Evolutionary conservation across 2,329 filamentous ascomycete genomes (phyloP), one percentile per base, ranked within the genome.

Genomic region (Trichoderma arundinaceum): DNA sequence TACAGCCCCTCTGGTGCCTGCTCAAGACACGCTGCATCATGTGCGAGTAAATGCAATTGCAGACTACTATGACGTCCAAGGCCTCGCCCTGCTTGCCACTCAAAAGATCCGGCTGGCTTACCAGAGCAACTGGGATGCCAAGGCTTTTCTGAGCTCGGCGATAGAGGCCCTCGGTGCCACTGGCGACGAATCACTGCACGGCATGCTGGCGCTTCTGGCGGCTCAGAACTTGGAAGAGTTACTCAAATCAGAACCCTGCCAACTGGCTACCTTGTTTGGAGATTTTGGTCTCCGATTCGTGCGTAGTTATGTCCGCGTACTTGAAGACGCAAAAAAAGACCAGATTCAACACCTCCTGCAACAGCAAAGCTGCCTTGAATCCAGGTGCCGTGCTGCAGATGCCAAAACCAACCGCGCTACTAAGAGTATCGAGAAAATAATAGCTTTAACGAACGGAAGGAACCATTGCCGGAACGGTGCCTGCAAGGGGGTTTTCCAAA

Each of bases 1-100:
- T 17, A 35, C 44, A 8, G 15, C 35, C 41, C 10, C 33, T 17
- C 1, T 52, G 39, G 51, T 13, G 35, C 49, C 60, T 46, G 12
- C 8, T 28, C 46, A 59, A 13, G 28, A 63, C 58, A n/a, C 70
- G 2, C 19, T 69, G 4, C 65, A 60, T 4, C 71, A 73, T 53
- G 44, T 73, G 6, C 53, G 59, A 17, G 65, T 72, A 7, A 73
- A 72, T 46, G 60, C 67, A 1, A 70, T 73, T 43, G 69, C 66
- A 3, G 66, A 73, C 19, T 67, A 72, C 58, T 72, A 71, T 49
- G 39, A 51, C 1, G 61, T 73, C 1, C 52, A 57, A 1, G 49
- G 51, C 7, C 71, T 73, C 4, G 48, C 52, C 6, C 44, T 64
- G 7, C 54, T 69, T 0, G 65, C 69, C 1, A 71, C 56, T 33